Base-by-base conservation (phyloP, 345 rosid species). In the Arabidopsis arenosa region DNA sequence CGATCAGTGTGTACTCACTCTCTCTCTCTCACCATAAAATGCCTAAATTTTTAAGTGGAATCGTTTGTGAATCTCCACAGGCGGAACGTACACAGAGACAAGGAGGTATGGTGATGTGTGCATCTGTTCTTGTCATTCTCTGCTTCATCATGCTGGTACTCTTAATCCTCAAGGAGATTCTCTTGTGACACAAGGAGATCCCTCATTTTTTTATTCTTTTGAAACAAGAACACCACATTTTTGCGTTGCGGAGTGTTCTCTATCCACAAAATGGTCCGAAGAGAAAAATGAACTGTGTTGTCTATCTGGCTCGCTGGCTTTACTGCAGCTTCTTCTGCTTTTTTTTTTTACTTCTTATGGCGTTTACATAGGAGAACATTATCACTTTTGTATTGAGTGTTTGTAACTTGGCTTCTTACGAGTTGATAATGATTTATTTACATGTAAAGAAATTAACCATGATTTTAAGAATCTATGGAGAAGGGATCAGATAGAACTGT, bases 71-170 rank as follows among this genome's bases (percentile, higher is more conserved):
- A 70, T 53, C 45, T 64, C 30, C n/a, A 80, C 91, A 96, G 99
- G 99, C 99, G 0, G 99, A 93, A 80, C 90, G 91, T 80, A 87
- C 95, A 7, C 98, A 96, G 79, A 88, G 88, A 76, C 81, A 83
- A 76, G 99, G 98, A 23, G 96, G 97, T 48, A 96, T 93, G 96
- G 98, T 96, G 70, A 96, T 84, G 90, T 96, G 98, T 39, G 98
- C 95, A 2, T 73, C 97, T 0, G 92, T 84, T 30, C 97, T 96
- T 5, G 89, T 93, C 45, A 86, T 96, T 33, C 89, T 96, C 92
- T 96, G 99, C 87, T 86, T 89, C 81, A 51, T 91, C 83, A 93
- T 96, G 99, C 78, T 96, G 77, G 78, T 87, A 64, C 97, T 96
- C 67, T 86, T 96, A 62, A 83, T 96, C 83, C 87, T 96, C 63